These are phyloP conservation scores for Cymodocea nodosa DNA, from an alignment of 116 monocot species.

Conservation along the genomic window DNA sequence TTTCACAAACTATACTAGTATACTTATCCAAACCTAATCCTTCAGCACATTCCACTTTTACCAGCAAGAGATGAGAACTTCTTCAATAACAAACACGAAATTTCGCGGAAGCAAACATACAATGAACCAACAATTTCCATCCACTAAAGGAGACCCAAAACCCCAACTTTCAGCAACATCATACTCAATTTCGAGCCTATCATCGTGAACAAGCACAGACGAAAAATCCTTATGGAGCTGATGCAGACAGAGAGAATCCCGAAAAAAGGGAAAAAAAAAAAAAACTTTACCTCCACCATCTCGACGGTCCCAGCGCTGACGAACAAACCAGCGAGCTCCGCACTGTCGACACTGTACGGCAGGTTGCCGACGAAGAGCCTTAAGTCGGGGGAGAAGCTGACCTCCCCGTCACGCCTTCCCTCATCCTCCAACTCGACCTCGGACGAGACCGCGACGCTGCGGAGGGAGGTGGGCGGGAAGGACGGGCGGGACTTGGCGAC, in stretches of 20 bases:
- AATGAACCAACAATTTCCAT: too few species aligned
- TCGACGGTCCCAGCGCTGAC: conserved; percentile 20
- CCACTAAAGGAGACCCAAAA: too few species aligned
- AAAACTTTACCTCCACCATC: conserved; percentile 22
- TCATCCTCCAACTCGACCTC: conserved; percentile 11
- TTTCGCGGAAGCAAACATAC: too few species aligned
- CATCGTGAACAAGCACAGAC: background rate
- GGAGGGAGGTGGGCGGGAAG: background rate
- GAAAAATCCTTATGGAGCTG: background rate
- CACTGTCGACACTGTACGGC: conserved; percentile 24
- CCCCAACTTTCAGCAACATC: too few species aligned
- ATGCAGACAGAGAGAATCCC: background rate
- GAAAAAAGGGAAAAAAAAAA: background rate
- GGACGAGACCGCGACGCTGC: conserved; percentile 8
- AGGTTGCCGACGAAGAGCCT: conserved; percentile 31
- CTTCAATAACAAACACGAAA: too few species aligned
- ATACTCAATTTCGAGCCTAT: too few species aligned
- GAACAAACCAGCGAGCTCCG: conserved; percentile 17
- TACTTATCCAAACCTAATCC: too few species aligned
- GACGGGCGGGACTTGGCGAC: background rate
- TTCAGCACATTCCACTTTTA: too few species aligned
- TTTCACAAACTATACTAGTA: too few species aligned
- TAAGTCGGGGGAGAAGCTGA: conserved; percentile 13
- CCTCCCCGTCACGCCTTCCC: background rate
- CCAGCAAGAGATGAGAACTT: too few species aligned